phyloP scores from a whole-genome alignment of 2,329 filamentous ascomycete species.

The Dactylonectria macrodidyma region DNA sequence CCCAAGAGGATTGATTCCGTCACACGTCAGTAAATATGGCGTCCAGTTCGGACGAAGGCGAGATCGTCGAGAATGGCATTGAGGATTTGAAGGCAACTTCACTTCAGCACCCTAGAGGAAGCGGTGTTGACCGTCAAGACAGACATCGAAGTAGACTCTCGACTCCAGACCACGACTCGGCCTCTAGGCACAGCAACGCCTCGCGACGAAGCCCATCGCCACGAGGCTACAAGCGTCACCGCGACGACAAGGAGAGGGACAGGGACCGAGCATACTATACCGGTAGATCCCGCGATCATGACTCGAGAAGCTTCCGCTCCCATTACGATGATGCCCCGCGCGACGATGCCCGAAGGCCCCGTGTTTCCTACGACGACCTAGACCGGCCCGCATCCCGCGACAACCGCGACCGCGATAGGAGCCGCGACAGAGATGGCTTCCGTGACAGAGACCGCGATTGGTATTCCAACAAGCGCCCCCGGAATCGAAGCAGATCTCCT shows the following conservation, averaged over 20 bases:
- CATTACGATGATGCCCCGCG: slow-evolving; percentile 72
- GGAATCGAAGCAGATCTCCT: slow-evolving; percentile 70
- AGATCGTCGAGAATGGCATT: slow-evolving; percentile 83
- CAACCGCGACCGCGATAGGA: slow-evolving; percentile 64
- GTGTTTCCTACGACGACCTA: slow-evolving; percentile 69
- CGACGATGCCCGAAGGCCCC: slow-evolving; percentile 63
- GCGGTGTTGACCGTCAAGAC: slow-evolving; percentile 92
- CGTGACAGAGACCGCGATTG: slow-evolving; percentile 63
- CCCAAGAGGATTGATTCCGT: slow-evolving; percentile 35
- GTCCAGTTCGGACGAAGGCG: slow-evolving; percentile 86
- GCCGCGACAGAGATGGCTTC: slow-evolving; percentile 49
- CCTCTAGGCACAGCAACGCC: slow-evolving; percentile 59
- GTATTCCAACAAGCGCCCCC: slow-evolving; percentile 67
- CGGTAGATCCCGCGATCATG: slow-evolving; percentile 61
- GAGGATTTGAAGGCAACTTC: slow-evolving; percentile 86
- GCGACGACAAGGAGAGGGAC: slow-evolving; percentile 70
- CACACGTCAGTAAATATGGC: slow-evolving; percentile 52
- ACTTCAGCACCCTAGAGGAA: slow-evolving; percentile 81
- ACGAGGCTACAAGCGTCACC: slow-evolving; percentile 76
- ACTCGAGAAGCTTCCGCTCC: slow-evolving; percentile 72
- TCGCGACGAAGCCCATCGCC: slow-evolving; percentile 71
- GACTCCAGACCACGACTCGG: slow-evolving; percentile 68
- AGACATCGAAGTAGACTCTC: slow-evolving; percentile 79
- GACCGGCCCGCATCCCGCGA: slow-evolving; percentile 66
- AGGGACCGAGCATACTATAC: slow-evolving; percentile 63